Evolutionary conservation across 148 eudicot genomes (phyloP), one percentile per base, ranked within the genome.

Genomic region (Pharnaceum exiguum): DNA sequence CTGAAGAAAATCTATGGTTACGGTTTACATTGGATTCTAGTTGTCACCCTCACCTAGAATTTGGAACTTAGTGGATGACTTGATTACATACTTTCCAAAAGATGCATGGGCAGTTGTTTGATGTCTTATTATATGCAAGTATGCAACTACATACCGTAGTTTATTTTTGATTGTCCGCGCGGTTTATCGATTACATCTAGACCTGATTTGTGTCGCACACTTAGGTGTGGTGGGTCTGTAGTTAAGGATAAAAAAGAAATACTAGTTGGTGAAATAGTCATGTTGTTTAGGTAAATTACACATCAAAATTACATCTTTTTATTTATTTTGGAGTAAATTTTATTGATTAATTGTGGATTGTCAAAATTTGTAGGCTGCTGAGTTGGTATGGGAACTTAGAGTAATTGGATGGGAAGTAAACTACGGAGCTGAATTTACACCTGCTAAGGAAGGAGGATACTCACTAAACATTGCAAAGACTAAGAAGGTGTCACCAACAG

Each of bases 371-470:
- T 61, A 80, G 85, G 66, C 46, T 0, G 39, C 74, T 17, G 72
- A 65, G 16, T 18, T 80, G 42, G 75, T 54, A 3, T 80, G 86
- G 85, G 82, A 81, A 55, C 70, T 77, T 31, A 68, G 86, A 68
- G 86, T 77, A 24, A 65, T 75, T 13, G 86, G 82, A 29, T 81
- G 86, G 86, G 86, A 77, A 24, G 86, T 81, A 15, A 71, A 24
- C 56, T 81, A 77, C 39, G 72, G 71, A 1, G 86, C 82, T 9
- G 82, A 81, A 60, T 81, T 67, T 49, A 38, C 66, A 30, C 86
- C 86, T 5, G 25, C 46, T 19, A 73, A 70, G 30, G 84, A 79
- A 59, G 75, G 74, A 45, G 77, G 73, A 42, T 81, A 81, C 77
- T 74, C 82, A 1, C 60, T 72, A 48, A 78, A 73, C 48, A 66